Conservation (phyloP, 1,139 yeast genomes). For the Torulaspora pretoriensis region DNA sequence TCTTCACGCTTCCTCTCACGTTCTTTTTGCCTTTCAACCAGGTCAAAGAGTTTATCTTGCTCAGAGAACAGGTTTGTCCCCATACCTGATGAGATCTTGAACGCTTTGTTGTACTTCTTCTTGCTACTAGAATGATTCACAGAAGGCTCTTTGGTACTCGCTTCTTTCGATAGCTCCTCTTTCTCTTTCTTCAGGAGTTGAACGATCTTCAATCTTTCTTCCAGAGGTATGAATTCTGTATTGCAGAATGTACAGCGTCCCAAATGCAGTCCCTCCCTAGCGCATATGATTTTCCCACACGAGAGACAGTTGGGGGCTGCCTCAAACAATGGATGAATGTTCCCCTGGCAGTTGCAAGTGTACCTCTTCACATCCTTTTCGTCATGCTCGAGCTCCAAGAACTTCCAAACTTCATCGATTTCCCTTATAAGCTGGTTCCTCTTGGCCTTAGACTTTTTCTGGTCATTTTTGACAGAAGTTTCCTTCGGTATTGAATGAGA, state of each 20-base stretch:
- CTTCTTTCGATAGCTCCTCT: slow-evolving; percentile 35
- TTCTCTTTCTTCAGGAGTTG: slow-evolving; percentile 50
- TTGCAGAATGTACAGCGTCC: slow-evolving; percentile 89
- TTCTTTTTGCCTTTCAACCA: slow-evolving; percentile 42
- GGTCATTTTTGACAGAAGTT: slow-evolving; percentile 1
- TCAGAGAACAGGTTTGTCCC: slow-evolving; percentile 63
- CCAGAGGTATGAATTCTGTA: slow-evolving; percentile 52
- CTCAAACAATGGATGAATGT: slow-evolving; percentile 81
- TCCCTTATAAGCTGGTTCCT: slow-evolving; percentile 49
- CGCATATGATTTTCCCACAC: slow-evolving; percentile 92
- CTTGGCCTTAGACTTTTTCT: slow-evolving; percentile 6
- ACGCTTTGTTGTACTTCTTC: slow-evolving; percentile 23
- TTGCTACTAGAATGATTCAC: slow-evolving; percentile 15
- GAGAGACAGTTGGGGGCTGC: slow-evolving; percentile 89
- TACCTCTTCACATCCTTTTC: slow-evolving; percentile 30
- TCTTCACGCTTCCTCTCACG: slow-evolving; percentile 26
- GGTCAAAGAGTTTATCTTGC: slow-evolving; percentile 59
- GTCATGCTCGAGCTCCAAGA: slow-evolving; percentile 39
- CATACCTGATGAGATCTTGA: slow-evolving; percentile 43
- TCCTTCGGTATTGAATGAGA: neutral
- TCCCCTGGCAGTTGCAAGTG: slow-evolving; percentile 76
- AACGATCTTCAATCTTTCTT: slow-evolving; percentile 59
- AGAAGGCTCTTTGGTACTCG: slow-evolving; percentile 9
- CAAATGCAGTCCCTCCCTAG: slow-evolving; percentile 68
- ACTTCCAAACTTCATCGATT: slow-evolving; percentile 43